These are phyloP conservation scores for Chionographis japonica DNA, from an alignment of 106 monocot species.

Conservation along the genomic window DNA sequence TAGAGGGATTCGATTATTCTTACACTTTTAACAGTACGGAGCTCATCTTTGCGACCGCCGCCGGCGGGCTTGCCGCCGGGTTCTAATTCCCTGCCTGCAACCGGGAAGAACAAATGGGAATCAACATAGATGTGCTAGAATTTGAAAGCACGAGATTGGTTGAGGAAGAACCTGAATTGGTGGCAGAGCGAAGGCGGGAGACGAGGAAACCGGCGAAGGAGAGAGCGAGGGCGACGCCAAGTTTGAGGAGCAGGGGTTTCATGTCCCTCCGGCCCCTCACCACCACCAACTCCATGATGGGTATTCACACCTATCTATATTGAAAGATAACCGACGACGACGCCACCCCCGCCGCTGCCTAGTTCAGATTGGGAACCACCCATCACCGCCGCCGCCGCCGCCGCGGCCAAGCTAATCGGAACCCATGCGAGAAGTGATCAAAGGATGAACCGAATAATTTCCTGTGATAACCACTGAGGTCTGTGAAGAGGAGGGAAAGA, in stretches of 20 bases:
- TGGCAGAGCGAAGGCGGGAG: constrained; percentile 22
- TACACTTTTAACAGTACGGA: constrained; percentile 31
- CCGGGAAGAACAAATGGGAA: background rate
- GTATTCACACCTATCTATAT: too few relatives aligned
- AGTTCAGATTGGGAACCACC: too few relatives aligned
- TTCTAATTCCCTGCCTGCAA: constrained; percentile 2
- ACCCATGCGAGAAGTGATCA: too few relatives aligned
- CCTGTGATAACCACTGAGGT: too few relatives aligned
- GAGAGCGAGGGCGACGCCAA: constrained; percentile 41
- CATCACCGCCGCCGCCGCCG: too few relatives aligned
- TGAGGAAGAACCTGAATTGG: constrained; percentile 5
- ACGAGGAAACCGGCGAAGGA: constrained; percentile 43
- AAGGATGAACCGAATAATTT: too few relatives aligned
- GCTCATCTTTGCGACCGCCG: constrained; percentile 32
- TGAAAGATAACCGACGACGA: too few relatives aligned
- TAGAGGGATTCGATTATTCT: constrained; percentile 1
- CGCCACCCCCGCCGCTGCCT: too few relatives aligned
- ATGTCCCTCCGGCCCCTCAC: constrained; percentile 20
- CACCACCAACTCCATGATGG: constrained; percentile 1
- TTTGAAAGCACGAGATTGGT: background rate
- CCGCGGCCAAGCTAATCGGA: too few relatives aligned
- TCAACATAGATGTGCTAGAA: background rate
- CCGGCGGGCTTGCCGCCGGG: background rate
- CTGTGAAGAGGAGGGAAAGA: too few relatives aligned
- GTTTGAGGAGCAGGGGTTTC: constrained; percentile 29